A percentile compares a stretch with the other conserved stretches of the same genome.
phyloP scores from a whole-genome alignment of 1,139 yeast genomes.

The Blastobotrys elegans region DNA sequence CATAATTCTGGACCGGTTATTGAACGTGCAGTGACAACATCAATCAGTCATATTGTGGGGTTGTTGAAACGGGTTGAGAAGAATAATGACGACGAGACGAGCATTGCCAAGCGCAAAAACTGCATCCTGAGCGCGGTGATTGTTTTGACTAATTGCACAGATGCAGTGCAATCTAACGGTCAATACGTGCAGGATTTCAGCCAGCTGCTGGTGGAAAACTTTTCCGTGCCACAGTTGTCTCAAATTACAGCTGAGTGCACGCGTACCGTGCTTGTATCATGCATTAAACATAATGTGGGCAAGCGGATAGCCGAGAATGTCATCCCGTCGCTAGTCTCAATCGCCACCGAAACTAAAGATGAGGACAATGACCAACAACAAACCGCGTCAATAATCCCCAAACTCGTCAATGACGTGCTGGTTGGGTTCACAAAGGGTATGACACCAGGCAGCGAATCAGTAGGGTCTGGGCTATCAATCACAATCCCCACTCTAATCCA shows the following conservation, averaged over 20 bases:
- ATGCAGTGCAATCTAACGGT: constrained; percentile 39
- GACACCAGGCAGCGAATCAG: constrained; percentile 31
- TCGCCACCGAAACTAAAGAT: constrained; percentile 23
- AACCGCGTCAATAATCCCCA: constrained; percentile 21
- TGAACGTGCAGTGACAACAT: constrained; percentile 33
- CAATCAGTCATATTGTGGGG: constrained; percentile 24
- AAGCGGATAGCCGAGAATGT: constrained; percentile 33
- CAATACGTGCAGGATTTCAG: constrained; percentile 35
- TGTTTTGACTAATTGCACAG: constrained; percentile 50
- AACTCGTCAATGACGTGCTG: constrained; percentile 52
- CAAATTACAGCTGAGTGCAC: constrained; percentile 54
- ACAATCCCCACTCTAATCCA: constrained; percentile 49
- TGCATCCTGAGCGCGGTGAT: constrained; percentile 56
- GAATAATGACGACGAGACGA: constrained; percentile 30
- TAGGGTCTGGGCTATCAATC: constrained; percentile 39
- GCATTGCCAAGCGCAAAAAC: constrained; percentile 42
- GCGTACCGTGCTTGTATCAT: constrained; percentile 48
- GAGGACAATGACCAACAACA: constrained; percentile 18
- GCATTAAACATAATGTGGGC: constrained; percentile 30
- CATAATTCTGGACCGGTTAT: constrained; percentile 31
- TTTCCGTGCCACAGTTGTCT: constrained; percentile 35
- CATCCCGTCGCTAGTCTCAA: constrained; percentile 38
- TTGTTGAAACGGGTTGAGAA: constrained; percentile 20
- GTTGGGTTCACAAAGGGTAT: constrained; percentile 43
- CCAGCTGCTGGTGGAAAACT: constrained; percentile 38